These are phyloP conservation scores for Sordariomycetes sp. DNA, from an alignment of 2,329 filamentous ascomycete species.

Conservation along the genomic window DNA sequence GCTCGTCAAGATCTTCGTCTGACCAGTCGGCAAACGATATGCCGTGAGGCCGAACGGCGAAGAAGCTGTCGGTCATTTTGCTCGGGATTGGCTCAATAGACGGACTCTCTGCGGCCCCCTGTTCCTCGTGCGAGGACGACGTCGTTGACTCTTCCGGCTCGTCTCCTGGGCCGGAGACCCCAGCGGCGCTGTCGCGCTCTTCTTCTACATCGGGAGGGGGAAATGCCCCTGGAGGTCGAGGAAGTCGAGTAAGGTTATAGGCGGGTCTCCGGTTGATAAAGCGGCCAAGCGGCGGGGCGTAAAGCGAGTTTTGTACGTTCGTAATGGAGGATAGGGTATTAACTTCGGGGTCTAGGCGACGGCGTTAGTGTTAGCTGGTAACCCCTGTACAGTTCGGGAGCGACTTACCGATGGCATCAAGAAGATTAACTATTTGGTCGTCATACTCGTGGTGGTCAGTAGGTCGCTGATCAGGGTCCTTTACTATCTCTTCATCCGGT, in stretches of 20 bases:
- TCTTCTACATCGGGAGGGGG: slow-evolving; percentile 27
- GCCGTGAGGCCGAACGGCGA: slow-evolving; percentile 68
- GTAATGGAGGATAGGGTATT: slow-evolving; percentile 72
- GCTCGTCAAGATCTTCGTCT: slow-evolving; percentile 56
- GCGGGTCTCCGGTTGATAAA: slow-evolving; percentile 67
- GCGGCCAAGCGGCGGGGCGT: slow-evolving; percentile 67
- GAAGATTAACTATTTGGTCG: slow-evolving; percentile 23
- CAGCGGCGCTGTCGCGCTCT: neutral
- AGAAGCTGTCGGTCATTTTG: slow-evolving; percentile 61
- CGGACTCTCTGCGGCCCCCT: slow-evolving; percentile 8
- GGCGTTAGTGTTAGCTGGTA: neutral
- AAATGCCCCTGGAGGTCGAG: neutral
- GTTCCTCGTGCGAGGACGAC: slow-evolving; percentile 3
- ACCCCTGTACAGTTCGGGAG: neutral
- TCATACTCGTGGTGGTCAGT: slow-evolving; percentile 19
- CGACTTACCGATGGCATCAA: slow-evolving; percentile 23
- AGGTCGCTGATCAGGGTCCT: neutral
- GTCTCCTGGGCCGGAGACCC: neutral
- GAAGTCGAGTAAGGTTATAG: slow-evolving; percentile 42
- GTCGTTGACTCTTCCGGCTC: slow-evolving; percentile 9
- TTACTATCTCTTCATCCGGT: neutral
- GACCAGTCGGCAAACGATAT: slow-evolving; percentile 62
- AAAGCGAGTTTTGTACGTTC: slow-evolving; percentile 83
- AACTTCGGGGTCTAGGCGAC: slow-evolving; percentile 63
- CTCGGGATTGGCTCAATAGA: slow-evolving; percentile 21